Conservation (phyloP, 805 yeast species). For the Cyberlindnera maclurae region DNA sequence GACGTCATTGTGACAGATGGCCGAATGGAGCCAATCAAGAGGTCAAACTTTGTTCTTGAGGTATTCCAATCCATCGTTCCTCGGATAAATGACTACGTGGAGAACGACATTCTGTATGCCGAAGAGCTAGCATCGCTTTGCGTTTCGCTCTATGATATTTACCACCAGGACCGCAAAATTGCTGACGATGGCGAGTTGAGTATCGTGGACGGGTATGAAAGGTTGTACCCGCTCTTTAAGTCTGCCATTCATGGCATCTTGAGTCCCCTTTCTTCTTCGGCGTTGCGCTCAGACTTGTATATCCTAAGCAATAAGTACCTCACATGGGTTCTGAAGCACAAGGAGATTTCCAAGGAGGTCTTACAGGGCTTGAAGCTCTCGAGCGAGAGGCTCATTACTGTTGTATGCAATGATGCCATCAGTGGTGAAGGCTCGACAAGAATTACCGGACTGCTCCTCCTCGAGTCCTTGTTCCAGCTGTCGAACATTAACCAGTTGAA, state of each 20-base stretch:
- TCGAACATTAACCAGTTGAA: constrained; percentile 44
- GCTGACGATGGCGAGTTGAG: constrained; percentile 27
- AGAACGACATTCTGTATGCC: constrained; percentile 55
- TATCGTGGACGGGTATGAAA: constrained; percentile 37
- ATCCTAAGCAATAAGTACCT: constrained; percentile 63
- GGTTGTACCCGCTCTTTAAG: constrained; percentile 63
- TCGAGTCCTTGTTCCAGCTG: constrained; percentile 59
- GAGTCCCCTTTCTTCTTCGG: constrained; percentile 59
- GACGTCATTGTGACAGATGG: constrained; percentile 67
- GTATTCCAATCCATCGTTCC: constrained; percentile 73
- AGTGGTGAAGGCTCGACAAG: constrained; percentile 72
- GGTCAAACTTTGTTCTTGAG: constrained; percentile 63
- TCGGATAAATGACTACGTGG: constrained; percentile 67
- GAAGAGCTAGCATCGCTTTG: constrained; percentile 73
- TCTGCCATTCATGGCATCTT: constrained; percentile 69
- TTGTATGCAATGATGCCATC: constrained; percentile 71
- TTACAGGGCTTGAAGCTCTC: constrained; percentile 47
- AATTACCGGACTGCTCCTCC: constrained; percentile 64
- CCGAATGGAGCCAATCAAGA: constrained; percentile 34
- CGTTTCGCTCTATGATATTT: constrained; percentile 60
- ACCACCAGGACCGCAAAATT: constrained; percentile 39
- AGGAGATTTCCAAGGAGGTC: constrained; percentile 38
- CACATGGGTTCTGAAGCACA: constrained; percentile 38
- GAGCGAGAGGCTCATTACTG: constrained; percentile 56
- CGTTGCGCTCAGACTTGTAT: constrained; percentile 73